phyloP scores from a whole-genome alignment of 2,329 filamentous ascomycete species.

The Nemania serpens region DNA sequence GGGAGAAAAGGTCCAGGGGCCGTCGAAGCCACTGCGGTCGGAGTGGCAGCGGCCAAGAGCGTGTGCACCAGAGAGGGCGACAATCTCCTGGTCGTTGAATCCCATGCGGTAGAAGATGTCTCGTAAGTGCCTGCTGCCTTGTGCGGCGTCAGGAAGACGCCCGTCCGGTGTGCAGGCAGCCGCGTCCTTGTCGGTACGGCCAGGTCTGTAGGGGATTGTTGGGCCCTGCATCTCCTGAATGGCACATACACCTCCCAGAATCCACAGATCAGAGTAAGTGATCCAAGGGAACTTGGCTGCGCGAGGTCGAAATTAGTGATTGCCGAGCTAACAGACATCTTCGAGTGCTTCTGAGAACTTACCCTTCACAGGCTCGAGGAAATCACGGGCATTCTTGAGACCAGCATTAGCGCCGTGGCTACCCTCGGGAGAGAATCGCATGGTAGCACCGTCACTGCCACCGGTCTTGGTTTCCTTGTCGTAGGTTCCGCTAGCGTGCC shows the following conservation, averaged over 20 bases:
- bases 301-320: conserved; percentile 10
- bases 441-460: conserved; percentile 94
- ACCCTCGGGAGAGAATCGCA: conserved; percentile 89
- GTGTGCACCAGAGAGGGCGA: conserved; percentile 84
- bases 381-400: conserved; percentile 82
- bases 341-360: conserved; percentile 38
- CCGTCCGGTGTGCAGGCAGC: conserved; percentile 91
- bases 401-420: conserved; percentile 95
- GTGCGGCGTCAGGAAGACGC: conserved; percentile 77
- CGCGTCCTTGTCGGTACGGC: conserved; percentile 78
- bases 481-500: conserved; percentile 93
- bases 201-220: conserved; percentile 83
- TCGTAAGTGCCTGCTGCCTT: conserved; percentile 82
- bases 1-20: conserved; percentile 91
- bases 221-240: conserved; percentile 97
- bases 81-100: conserved; percentile 96
- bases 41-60: conserved; percentile 88
- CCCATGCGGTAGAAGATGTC: conserved; percentile 96
- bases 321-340: background rate
- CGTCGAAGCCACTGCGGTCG: conserved; percentile 84
- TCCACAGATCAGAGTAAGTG: conserved; percentile 95
- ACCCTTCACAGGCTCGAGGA: conserved; percentile 90
- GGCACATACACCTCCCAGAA: conserved; percentile 79
- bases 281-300: conserved; percentile 89
- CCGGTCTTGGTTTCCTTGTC: conserved; percentile 87